Evolutionary conservation across 306 rosid species (phyloP), one percentile per base, ranked within the genome.

Genomic region (Myrica gale): DNA sequence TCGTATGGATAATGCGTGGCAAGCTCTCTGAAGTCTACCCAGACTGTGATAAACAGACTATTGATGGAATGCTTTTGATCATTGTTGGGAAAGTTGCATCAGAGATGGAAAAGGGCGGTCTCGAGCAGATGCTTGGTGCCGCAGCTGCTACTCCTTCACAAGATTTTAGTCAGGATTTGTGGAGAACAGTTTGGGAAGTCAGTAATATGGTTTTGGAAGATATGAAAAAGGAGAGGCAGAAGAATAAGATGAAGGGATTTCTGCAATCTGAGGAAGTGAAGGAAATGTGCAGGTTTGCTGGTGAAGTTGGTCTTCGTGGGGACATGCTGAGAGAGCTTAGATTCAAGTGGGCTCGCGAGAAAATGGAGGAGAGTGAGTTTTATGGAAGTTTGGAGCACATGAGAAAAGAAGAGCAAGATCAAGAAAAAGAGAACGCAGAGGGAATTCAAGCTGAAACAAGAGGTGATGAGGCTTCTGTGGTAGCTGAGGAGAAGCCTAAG

Each of bases 101-200:
- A n/a, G 96, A 89, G 84, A 71, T 92, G 85, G 97, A 89, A 42
- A 87, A 74, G 21, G 89, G 89, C 1, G 84, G 82, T 17, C 19
- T 79, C n/a, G 83, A 76, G 54, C 80, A 66, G 70, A 73, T 77
- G 69, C 73, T 84, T 10, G 80, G 67, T 1, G 50, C 78, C 8
- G 46, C 80, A 42, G 19, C 7, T n/a, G 51, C 70, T 17, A 19
- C 68, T 68, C 50, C 69, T 5, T 79, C 85, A 0, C 82, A 77
- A 54, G 93, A 88, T 67, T 88, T 95, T n/a, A 95, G 98, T 15
- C 96, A 90, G 82, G 97, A 95, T 76, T 63, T 95, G 86, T 95
- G 98, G 98, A 88, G 10, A 21, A 89, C 92, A 16, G 98, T 95
- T 20, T 90, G 97, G 90, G 97, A 95, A 69, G 98, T 95, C 62